phyloP scores from a whole-genome alignment of 352 stramenopile species.

The Phytopythium mirpurense region DNA sequence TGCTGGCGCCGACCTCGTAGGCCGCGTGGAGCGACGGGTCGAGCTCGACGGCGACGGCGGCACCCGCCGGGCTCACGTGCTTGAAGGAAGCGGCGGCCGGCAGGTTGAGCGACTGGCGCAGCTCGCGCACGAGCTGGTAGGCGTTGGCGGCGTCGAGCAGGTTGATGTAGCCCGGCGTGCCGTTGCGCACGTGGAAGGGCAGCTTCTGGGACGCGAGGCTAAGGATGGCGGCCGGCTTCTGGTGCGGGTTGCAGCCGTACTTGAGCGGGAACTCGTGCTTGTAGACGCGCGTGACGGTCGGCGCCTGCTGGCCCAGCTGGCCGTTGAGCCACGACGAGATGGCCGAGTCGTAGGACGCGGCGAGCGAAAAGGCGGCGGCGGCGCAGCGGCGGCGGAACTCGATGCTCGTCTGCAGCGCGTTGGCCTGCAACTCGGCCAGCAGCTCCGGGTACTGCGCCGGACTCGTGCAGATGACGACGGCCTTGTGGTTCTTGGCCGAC shows the following conservation, averaged over 20 bases:
- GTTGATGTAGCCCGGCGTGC: slow-evolving; percentile 99
- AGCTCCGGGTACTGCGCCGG: slow-evolving; percentile 95
- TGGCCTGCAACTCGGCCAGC: slow-evolving; percentile 91
- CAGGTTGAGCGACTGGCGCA: slow-evolving; percentile 92
- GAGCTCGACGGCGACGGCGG: slow-evolving; percentile 96
- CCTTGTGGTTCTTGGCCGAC: slow-evolving; percentile 99
- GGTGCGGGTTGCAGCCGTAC: slow-evolving; percentile 99
- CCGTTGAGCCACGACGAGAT: slow-evolving; percentile 97
- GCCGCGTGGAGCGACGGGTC: slow-evolving; percentile 89
- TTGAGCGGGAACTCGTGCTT: slow-evolving; percentile 91
- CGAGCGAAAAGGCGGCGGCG: slow-evolving; percentile 74
- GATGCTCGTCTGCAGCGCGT: slow-evolving; percentile 87
- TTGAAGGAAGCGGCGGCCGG: slow-evolving; percentile 98
- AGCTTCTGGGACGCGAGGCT: slow-evolving; percentile 63
- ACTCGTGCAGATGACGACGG: slow-evolving; percentile 96
- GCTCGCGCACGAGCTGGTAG: slow-evolving; percentile 98
- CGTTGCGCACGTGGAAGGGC: slow-evolving; percentile 88
- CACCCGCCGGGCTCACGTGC: slow-evolving; percentile 96
- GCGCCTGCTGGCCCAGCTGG: slow-evolving; percentile 70
- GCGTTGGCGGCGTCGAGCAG: slow-evolving; percentile 98
- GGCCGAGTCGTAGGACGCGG: slow-evolving; percentile 93
- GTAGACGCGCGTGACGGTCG: slow-evolving; percentile 93
- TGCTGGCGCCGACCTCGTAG: slow-evolving; percentile 92
- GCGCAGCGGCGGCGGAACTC: slow-evolving; percentile 86
- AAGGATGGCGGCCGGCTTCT: slow-evolving; percentile 92